Evolutionary conservation across 345 rosid genomes (phyloP).

Genomic region (Eucalyptus pauciflora): DNA sequence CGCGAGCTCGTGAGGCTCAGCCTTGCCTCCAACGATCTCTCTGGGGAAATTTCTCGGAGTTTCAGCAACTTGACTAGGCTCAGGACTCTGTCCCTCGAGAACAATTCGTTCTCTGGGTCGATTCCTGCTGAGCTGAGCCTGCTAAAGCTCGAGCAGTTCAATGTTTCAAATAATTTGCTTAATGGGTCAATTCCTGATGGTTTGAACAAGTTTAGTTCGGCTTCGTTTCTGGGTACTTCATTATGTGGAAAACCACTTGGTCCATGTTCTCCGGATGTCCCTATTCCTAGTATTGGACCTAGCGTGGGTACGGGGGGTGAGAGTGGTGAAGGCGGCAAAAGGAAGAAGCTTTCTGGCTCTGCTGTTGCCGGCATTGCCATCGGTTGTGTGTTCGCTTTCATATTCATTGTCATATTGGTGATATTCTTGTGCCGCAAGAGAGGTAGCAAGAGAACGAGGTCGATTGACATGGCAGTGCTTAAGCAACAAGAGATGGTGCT

Average conservation of each 20-base stretch:
- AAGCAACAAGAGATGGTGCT: slow-evolving; percentile 23
- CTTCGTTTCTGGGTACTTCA: slow-evolving; percentile 21
- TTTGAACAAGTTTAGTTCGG: neutral
- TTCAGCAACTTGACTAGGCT: slow-evolving; percentile 62
- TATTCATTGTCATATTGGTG: slow-evolving; percentile 6
- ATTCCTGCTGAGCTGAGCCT: slow-evolving; percentile 29
- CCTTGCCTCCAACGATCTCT: slow-evolving; percentile 50
- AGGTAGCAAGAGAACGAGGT: slow-evolving; percentile 12
- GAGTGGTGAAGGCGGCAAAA: neutral
- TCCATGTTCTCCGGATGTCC: neutral
- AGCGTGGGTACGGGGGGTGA: neutral
- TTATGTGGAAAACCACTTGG: slow-evolving; percentile 28
- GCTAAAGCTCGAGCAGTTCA: slow-evolving; percentile 19
- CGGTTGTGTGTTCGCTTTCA: slow-evolving; percentile 15
- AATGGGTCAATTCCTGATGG: slow-evolving; percentile 25
- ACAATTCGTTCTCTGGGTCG: slow-evolving; percentile 54
- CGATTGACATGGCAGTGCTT: slow-evolving; percentile 18
- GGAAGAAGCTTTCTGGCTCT: slow-evolving; percentile 23
- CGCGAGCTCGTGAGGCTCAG: slow-evolving; percentile 48
- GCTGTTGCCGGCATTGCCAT: slow-evolving; percentile 36
- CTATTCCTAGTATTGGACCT: neutral
- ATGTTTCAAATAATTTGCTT: slow-evolving; percentile 24
- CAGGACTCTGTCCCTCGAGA: slow-evolving; percentile 59
- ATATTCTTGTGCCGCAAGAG: slow-evolving; percentile 14
- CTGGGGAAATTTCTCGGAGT: slow-evolving; percentile 50